Evolutionary conservation across 208 protist species (phyloP).

Genomic region (Trypanosoma conorhini): DNA sequence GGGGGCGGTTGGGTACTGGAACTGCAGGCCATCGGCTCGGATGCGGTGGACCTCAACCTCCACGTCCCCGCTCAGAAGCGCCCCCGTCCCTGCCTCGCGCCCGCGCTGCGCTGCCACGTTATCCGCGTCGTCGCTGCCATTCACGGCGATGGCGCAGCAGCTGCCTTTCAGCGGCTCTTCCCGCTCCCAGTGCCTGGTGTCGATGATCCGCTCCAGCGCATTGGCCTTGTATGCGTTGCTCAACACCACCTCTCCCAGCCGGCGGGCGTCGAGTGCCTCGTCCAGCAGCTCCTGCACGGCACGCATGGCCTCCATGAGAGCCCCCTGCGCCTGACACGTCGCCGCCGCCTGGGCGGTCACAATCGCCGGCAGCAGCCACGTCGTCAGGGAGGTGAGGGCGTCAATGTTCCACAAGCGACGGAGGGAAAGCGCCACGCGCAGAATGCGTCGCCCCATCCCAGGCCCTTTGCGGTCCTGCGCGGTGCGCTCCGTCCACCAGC

Average conservation of each 20-base stretch:
- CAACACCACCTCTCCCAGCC: conserved; percentile 61
- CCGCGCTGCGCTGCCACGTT: neutral
- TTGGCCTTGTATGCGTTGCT: conserved; percentile 77
- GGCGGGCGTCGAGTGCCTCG: conserved; percentile 38
- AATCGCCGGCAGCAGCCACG: conserved; percentile 18
- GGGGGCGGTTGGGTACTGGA: conserved; percentile 65
- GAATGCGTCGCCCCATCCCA: neutral
- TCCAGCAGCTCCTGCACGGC: conserved; percentile 36
- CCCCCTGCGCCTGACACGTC: conserved; percentile 8
- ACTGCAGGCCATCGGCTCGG: conserved; percentile 43
- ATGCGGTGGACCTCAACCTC: conserved; percentile 21
- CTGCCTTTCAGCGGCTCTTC: neutral
- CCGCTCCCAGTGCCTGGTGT: conserved; percentile 53
- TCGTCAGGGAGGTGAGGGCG: conserved; percentile 3
- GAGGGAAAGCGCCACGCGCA: neutral
- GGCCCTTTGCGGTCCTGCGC: neutral
- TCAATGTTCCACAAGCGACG: conserved; percentile 25
- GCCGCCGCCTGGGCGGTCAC: conserved; percentile 17
- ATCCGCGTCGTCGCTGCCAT: neutral
- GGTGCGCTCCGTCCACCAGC: conserved; percentile 57
- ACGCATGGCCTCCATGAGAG: conserved; percentile 45
- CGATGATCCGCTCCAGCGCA: conserved; percentile 51
- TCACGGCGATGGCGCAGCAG: conserved; percentile 1
- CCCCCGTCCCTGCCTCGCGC: neutral
- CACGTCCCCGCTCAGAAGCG: neutral